Percentiles rank a stretch among this genome's conserved stretches.
phyloP scores from a whole-genome alignment of 75 land plant species.

The Picea glauca region DNA sequence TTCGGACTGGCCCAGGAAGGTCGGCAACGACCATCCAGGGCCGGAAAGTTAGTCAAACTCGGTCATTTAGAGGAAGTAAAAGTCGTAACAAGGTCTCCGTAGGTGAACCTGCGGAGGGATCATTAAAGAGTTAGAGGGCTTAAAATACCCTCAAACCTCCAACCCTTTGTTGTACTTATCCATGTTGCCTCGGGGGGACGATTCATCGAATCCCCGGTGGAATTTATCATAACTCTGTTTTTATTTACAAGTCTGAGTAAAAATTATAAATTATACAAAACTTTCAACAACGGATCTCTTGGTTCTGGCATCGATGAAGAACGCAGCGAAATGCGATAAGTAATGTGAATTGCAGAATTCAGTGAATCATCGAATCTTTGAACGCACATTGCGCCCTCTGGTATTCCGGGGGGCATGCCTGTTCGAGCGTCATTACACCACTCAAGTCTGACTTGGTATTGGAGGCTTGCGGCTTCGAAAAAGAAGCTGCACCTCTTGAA shows the following conservation, averaged over 20 bases:
- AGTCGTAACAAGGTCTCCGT: constrained; percentile 32
- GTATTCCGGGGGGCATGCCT: constrained; percentile 7
- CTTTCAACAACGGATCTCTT: constrained; percentile 29
- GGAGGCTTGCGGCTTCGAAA: no score
- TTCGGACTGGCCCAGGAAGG: constrained; percentile 9
- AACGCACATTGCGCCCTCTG: constrained; percentile 14
- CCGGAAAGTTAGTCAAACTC: constrained; percentile 21
- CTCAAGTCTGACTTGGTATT: no score
- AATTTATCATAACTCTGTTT: no score
- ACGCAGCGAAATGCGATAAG: constrained; percentile 18
- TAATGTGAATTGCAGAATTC: constrained; percentile 31
- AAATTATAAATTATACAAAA: neutral
- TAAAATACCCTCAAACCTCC: no score
- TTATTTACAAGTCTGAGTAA: neutral
- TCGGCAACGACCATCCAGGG: constrained; percentile 9
- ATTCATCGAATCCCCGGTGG: no score
- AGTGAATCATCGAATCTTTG: no score
- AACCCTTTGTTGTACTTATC: no score
- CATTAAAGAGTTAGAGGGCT: neutral
- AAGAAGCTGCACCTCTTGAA: no score
- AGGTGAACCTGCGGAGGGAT: constrained; percentile 23
- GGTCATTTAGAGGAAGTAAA: constrained; percentile 36
- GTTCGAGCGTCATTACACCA: constrained; percentile 6
- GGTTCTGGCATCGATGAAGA: constrained; percentile 21
- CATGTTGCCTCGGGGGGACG: no score